Percentiles rank a stretch among this genome's conserved stretches.
These are phyloP conservation scores for Xylariaceae sp. DNA, from an alignment of 2,329 filamentous ascomycete genomes.

Conservation along the genomic window DNA sequence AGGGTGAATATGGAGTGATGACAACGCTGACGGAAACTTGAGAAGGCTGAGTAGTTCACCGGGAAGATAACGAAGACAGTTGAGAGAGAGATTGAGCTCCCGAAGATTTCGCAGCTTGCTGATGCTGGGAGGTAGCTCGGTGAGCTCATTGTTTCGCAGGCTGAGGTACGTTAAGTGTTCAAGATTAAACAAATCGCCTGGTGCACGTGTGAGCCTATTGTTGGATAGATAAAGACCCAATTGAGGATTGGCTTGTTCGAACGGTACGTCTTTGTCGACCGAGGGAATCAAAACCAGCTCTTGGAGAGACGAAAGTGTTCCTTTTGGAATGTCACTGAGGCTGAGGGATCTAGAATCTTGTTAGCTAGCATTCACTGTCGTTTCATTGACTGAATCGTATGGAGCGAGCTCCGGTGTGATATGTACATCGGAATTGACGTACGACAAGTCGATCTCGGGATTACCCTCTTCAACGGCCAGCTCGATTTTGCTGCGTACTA, in stretches of 20 bases:
- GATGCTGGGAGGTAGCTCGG: constrained; percentile 56
- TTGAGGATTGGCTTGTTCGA: constrained; percentile 52
- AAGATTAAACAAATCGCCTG: constrained; percentile 56
- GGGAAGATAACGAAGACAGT: constrained; percentile 55
- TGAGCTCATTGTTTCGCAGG: constrained; percentile 58
- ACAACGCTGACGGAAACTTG: constrained; percentile 40
- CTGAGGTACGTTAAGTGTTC: constrained; percentile 59
- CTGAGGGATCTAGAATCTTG: constrained; percentile 36
- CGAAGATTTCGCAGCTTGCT: constrained; percentile 52
- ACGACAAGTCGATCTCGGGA: constrained; percentile 59
- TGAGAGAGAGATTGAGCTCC: constrained; percentile 62
- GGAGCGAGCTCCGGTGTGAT: neutral
- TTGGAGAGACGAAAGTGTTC: constrained; percentile 51
- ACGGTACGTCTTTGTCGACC: constrained; percentile 52
- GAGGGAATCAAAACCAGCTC: constrained; percentile 50
- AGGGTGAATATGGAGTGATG: constrained; percentile 51
- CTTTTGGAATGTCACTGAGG: constrained; percentile 50
- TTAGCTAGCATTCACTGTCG: constrained; percentile 1
- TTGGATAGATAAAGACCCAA: constrained; percentile 57
- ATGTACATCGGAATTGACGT: constrained; percentile 28
- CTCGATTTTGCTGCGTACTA: constrained; percentile 44
- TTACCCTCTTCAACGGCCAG: constrained; percentile 52
- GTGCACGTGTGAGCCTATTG: constrained; percentile 54
- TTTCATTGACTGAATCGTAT: neutral
- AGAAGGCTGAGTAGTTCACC: constrained; percentile 57